Base-by-base conservation (phyloP, 2,329 filamentous ascomycete genomes). In the Byssochlamys sp. region DNA sequence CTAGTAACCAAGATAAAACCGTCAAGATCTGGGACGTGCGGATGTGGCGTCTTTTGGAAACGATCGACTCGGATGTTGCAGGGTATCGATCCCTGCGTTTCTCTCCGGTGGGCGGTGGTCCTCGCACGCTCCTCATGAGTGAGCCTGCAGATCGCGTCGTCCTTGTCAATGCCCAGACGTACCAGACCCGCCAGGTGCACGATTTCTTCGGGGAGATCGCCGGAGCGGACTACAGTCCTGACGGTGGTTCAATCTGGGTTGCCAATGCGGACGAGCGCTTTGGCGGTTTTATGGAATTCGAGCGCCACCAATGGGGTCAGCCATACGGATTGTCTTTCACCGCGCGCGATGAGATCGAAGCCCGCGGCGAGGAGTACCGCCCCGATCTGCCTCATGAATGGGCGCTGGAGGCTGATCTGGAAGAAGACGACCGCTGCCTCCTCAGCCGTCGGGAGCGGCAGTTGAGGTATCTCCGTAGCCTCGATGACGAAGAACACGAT, bases 171-270 rank as follows among this genome's bases (percentile, higher is more conserved):
- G 75, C 75, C 4, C 73, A 74, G 60, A 71, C 72, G 5, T 77
- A 71, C 59, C 66, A 71, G 28, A 69, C 67, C 0, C 69, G 74
- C 6, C 75, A 77, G 58, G 71, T 74, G 3, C 71, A 76, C 45
- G 74, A 77, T 59, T 77, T 77, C 65, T 77, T 77, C 24, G 75
- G 75, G 3, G 75, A 77, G 55, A 72, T 77, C 28, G 74, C 71
- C 4, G 75, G 75, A 2, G 73, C 75, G 0, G 73, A 75, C 57
- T 77, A 71, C 55, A 67, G 70, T 25, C 73, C 73, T 1, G 74
- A 77, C 57, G 75, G 75, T 4, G 62, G 67, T 10, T 63, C 65
- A 6, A 71, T 77, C 60, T 77, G 73, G 73, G 72, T 77, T 31
- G 73, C 74, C 4, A 77, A 77, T 57, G 70, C 74, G 12, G 75